Evolutionary conservation across 2,329 filamentous ascomycete species (phyloP).

Genomic region (Fusarium bulbicola): DNA sequence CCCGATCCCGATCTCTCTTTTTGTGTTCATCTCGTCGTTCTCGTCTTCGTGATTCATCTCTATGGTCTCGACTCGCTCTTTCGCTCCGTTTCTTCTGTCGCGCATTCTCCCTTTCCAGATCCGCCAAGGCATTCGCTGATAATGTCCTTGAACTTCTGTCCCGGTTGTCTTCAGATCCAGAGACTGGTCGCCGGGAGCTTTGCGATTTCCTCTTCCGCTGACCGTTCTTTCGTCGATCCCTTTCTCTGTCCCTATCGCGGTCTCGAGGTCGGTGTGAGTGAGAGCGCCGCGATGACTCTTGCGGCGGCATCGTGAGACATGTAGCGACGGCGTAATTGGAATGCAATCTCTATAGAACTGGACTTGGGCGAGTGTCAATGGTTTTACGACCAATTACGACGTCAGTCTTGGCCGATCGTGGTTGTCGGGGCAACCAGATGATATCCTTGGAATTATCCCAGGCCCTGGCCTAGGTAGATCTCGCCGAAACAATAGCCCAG

Average conservation of each 20-base stretch:
- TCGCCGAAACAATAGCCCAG: neutral
- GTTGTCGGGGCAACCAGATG: neutral
- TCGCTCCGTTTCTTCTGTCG: slow-evolving; percentile 53
- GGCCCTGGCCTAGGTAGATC: neutral
- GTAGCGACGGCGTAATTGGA: slow-evolving; percentile 33
- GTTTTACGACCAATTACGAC: slow-evolving; percentile 8
- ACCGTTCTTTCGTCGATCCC: slow-evolving; percentile 42
- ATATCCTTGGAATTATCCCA: neutral
- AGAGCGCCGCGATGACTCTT: slow-evolving; percentile 46
- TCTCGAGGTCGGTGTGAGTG: slow-evolving; percentile 36
- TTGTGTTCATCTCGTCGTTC: slow-evolving; percentile 37
- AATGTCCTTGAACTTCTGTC: slow-evolving; percentile 46
- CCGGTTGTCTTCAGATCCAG: slow-evolving; percentile 48
- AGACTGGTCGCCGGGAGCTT: slow-evolving; percentile 43
- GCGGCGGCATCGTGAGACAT: slow-evolving; percentile 47
- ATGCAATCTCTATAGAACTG: slow-evolving; percentile 33
- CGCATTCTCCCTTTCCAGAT: slow-evolving; percentile 69
- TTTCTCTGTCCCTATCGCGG: slow-evolving; percentile 40
- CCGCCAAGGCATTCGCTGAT: slow-evolving; percentile 68
- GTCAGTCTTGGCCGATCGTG: slow-evolving; percentile 5
- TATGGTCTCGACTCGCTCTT: slow-evolving; percentile 17
- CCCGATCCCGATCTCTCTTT: slow-evolving; percentile 34
- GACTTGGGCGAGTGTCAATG: slow-evolving; percentile 15
- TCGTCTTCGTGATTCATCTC: slow-evolving; percentile 47
- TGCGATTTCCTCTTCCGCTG: slow-evolving; percentile 50